Conservation (phyloP, 108 stramenopile species). For the Bacterosira constricta region DNA sequence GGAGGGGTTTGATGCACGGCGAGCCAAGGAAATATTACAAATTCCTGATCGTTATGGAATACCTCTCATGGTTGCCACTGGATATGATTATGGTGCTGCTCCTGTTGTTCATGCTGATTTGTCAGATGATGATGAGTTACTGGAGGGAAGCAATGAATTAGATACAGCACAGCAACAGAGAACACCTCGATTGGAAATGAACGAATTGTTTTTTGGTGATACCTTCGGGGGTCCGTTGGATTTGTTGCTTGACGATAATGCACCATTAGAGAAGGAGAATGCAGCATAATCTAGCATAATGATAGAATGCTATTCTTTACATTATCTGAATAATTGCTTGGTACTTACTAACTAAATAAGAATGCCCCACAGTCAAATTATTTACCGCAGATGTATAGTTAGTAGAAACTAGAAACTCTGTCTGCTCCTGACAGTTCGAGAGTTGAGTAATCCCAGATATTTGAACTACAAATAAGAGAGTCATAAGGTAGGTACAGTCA, state of each 20-base stretch:
- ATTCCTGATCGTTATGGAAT: constrained; percentile 80
- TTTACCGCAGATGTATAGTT: too few species aligned
- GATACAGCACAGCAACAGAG: not conserved
- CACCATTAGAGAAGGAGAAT: not conserved
- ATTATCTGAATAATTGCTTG: too few species aligned
- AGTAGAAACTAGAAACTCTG: too few species aligned
- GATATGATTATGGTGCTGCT: constrained; percentile 64
- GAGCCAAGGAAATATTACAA: constrained; percentile 62
- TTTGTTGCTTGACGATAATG: constrained; percentile 9
- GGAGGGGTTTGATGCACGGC: constrained; percentile 79
- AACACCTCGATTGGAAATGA: constrained; percentile 60
- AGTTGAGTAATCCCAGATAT: too few species aligned
- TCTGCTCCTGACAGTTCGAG: too few species aligned
- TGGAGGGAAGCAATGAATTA: constrained; percentile 23
- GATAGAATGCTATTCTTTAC: too few species aligned
- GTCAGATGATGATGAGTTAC: not conserved
- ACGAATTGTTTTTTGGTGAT: constrained; percentile 81
- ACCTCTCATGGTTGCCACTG: constrained; percentile 70
- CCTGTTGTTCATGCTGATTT: constrained; percentile 24
- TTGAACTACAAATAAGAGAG: too few species aligned
- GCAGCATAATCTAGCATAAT: not conserved
- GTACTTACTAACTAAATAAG: too few species aligned
- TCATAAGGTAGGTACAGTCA: too few species aligned
- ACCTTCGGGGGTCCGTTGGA: constrained; percentile 67
- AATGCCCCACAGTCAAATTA: too few species aligned